These are phyloP conservation scores for Dactylis glomerata DNA, from an alignment of 176 grass and related monocot genomes.

Conservation along the genomic window DNA sequence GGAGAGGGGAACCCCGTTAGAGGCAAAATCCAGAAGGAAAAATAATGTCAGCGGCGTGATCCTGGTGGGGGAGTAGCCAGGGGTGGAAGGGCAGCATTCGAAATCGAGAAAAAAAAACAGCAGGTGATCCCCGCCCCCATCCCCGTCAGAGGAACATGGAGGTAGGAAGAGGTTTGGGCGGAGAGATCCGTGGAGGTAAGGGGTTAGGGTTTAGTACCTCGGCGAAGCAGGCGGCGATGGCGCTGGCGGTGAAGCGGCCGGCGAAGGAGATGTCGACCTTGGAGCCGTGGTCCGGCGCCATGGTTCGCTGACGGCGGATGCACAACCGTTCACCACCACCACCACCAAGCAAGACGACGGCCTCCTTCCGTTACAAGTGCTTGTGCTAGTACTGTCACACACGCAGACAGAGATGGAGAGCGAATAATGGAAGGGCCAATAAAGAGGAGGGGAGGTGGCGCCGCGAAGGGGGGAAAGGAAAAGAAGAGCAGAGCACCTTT, in stretches of 20 bases:
- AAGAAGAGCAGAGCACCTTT: conserved; percentile 1
- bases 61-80: not conserved
- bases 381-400: not conserved
- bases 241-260: conserved; percentile 86
- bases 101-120: not conserved
- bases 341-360: not conserved
- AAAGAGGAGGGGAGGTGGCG: not conserved
- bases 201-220: conserved; percentile 40
- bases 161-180: not conserved
- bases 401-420: not conserved
- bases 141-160: not conserved
- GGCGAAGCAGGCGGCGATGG: conserved; percentile 95
- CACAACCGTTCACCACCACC: not conserved
- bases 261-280: conserved; percentile 82
- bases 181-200: not conserved
- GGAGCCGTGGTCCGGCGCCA: conserved; percentile 46
- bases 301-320: conserved; percentile 14
- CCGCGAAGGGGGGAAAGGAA: not conserved
- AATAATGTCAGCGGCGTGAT: not conserved
- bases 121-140: not conserved
- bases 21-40: not conserved
- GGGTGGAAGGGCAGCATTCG: not conserved
- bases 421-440: not conserved
- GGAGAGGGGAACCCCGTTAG: not conserved
- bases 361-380: not conserved